Evolutionary conservation across 179 eudicot genomes (phyloP).

Genomic region (Silene coronaria): DNA sequence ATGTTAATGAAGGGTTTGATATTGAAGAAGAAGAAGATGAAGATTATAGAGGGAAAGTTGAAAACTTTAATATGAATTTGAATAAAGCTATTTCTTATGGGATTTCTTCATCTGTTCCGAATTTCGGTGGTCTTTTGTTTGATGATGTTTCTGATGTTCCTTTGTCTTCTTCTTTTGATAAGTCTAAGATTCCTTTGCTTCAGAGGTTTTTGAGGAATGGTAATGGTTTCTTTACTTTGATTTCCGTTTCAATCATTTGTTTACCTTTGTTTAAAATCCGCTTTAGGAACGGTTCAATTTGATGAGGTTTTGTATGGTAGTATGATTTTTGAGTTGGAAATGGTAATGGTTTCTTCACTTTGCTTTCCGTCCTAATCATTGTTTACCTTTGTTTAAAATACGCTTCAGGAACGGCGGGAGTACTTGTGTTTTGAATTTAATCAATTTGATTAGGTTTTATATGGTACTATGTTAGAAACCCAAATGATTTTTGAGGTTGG

Average conservation of each 20-base stretch:
- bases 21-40: constrained; percentile 17
- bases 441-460: background rate
- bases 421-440: too few relatives aligned
- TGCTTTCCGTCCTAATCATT: too few relatives aligned
- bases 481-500: background rate
- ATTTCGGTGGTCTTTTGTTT: constrained; percentile 32
- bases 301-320: too few relatives aligned
- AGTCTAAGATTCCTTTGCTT: constrained; percentile 37
- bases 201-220: constrained; percentile 42
- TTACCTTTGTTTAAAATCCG: background rate
- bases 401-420: too few relatives aligned
- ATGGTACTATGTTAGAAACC: background rate
- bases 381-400: too few relatives aligned
- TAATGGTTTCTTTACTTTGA: constrained; percentile 8
- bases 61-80: constrained; percentile 23
- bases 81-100: constrained; percentile 24
- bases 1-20: constrained; percentile 16
- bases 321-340: too few relatives aligned
- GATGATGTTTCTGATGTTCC: constrained; percentile 24
- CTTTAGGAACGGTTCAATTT: too few relatives aligned
- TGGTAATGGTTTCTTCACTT: too few relatives aligned
- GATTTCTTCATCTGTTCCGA: constrained; percentile 57
- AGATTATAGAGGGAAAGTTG: constrained; percentile 18
- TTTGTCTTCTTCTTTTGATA: constrained; percentile 29
- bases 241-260: background rate